phyloP scores from a whole-genome alignment of 2,329 filamentous ascomycete species.

The Diaporthe sp. region DNA sequence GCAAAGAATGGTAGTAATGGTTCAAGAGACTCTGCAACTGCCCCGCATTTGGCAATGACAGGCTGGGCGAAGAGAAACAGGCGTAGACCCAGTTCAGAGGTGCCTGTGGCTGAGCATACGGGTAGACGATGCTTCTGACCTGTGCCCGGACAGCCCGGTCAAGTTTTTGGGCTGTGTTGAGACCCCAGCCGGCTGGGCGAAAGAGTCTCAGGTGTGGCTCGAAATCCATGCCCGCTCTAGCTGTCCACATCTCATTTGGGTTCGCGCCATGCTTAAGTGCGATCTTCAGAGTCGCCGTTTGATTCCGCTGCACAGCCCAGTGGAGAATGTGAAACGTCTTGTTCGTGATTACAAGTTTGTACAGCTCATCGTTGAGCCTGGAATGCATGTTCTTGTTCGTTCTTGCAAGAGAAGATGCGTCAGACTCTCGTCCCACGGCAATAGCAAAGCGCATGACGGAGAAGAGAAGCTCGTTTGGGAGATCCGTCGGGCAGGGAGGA shows the following conservation, averaged over 20 bases:
- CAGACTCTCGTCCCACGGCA: not conserved
- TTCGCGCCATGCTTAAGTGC: not conserved
- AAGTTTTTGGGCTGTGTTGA: not conserved
- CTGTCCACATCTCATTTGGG: not conserved
- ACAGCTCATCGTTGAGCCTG: not conserved
- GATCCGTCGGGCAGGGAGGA: not conserved
- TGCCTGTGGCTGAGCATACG: not conserved
- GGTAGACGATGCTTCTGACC: not conserved
- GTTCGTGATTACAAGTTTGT: not conserved
- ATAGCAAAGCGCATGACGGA: not conserved
- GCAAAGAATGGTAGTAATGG: not conserved
- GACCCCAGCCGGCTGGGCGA: not conserved
- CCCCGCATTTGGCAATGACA: not conserved
- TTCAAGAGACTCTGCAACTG: not conserved
- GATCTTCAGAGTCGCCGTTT: not conserved
- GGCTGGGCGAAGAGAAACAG: not conserved
- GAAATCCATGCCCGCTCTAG: not conserved
- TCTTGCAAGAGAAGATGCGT: not conserved
- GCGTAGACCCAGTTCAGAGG: not conserved
- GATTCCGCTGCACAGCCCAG: not conserved
- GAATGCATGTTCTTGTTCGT: not conserved
- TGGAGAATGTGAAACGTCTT: not conserved
- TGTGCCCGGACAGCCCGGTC: not conserved
- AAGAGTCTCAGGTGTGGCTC: rapidly evolving
- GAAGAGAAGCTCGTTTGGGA: not conserved